A percentile compares a stretch with the other conserved stretches of the same genome.
Conservation (phyloP, 345 rosid species). For the Hibiscus syriacus region DNA sequence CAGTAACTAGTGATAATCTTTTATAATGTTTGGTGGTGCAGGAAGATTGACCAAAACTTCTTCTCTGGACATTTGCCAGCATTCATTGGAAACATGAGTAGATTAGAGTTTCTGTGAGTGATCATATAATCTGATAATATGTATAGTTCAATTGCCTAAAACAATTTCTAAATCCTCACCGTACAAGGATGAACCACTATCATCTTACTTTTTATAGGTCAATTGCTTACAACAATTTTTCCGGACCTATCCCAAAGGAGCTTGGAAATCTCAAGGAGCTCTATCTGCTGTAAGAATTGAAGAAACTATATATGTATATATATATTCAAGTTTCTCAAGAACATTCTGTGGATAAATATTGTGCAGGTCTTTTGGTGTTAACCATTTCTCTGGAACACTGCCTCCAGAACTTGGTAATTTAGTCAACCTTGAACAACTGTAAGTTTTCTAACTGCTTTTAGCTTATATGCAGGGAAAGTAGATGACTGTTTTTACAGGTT, state of each 20-base stretch:
- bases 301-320: not conserved
- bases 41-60: constrained; percentile 30
- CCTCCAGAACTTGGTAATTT: constrained; percentile 9
- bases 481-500: not conserved
- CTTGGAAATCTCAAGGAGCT: constrained; percentile 31
- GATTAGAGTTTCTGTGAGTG: constrained; percentile 16
- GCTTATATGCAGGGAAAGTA: not conserved
- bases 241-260: constrained; percentile 32
- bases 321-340: not conserved
- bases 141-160: no score
- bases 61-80: constrained; percentile 30
- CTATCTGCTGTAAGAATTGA: constrained; percentile 23
- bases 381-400: constrained; percentile 3
- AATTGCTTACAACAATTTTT: constrained; percentile 22
- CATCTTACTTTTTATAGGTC: constrained; percentile 13
- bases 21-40: constrained; percentile 10
- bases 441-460: no score
- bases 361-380: not conserved
- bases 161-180: no score
- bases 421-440: not conserved
- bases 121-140: not conserved
- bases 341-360: not conserved
- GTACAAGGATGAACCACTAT: no score
- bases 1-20: no score
- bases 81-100: constrained; percentile 26